Evolutionary conservation across 2,329 filamentous ascomycete genomes (phyloP), one percentile per base, ranked within the genome.

Genomic region (Pyricularia sp.): DNA sequence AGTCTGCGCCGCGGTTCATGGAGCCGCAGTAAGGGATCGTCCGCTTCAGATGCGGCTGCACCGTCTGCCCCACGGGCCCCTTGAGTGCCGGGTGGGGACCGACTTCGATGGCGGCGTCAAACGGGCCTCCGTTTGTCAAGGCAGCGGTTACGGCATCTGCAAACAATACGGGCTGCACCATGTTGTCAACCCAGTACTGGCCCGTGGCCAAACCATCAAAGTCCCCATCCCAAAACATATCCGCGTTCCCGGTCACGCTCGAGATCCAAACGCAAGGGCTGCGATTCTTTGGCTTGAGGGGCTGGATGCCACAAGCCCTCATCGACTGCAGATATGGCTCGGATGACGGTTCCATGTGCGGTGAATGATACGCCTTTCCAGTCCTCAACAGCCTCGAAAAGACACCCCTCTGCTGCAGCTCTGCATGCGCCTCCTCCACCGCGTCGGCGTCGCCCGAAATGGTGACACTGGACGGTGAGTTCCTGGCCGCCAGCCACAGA

Each of bases 131-230:
- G 9, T 75, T 72, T 4, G 65, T 31, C 3, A 76, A 66, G 1
- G 70, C 70, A 12, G 74, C 69, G 11, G 73, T 67, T 36, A 85
- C 70, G 0, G 82, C 82, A 6, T 76, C 73, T 9, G 78, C 73
- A 70, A 83, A 85, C 4, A 78, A 76, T 10, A 86, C 84, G 0
- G 79, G 78, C 2, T 78, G 79, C 0, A 79, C 77, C 72, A 85
- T 72, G 68, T 85, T 85, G 2, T 76, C 72, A 2, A 77, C 76
- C 84, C 84, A 86, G 71, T 85, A 86, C 23, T 28, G 14, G 9
- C 26, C 67, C 1, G 1, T 36, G 14, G 28, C 28, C 31, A 72
- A 68, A 0, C 75, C 72, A 9, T 74, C 74, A 0, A 83, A 71
- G 3, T 76, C 71, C 42, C 20, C 42, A 65, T 23, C 26, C 64